Base-by-base conservation (phyloP, 176 grass and related monocot genomes). In the Eragrostis nindensis region DNA sequence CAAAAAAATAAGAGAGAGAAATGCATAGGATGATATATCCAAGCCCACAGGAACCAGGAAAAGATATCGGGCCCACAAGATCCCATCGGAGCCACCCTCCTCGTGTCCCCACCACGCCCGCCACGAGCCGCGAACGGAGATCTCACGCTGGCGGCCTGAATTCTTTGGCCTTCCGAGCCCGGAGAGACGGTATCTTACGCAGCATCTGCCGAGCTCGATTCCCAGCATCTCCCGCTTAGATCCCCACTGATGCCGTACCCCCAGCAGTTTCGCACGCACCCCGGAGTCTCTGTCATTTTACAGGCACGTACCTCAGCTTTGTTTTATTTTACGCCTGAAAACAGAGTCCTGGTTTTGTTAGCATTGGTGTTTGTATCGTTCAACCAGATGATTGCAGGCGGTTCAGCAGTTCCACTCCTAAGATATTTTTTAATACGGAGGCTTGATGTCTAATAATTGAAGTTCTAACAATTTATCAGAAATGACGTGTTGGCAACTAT, bases 191-290 rank as follows among this genome's bases (percentile, higher is more conserved):
- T 25, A 88, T 92, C 86, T 70, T 11, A 4, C 3, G 1, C 1
- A 16, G 90, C 82, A 92, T 86, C 90, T 86, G 47, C 66, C 77
- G 57, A 18, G 1, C 26, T 65, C 75, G 89, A 88, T 88, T 66
- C 86, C 83, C 6, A 47, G 87, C 83, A 89, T 89, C 87, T 89
- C 70, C 69, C 16, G 5, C 0, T 3, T 19, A 29, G 80, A 88
- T 88, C 38, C 87, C 57, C 42, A 17, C 14, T 44, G 87, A 82
- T 86, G 78, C 78, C 57, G 52, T 25, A 65, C 21, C 61, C 16
- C 11, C 10, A 30, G 81, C 39, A 42, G 53, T 55, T 62, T 63
- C 55, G 61, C 80, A 59, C 25, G 19, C 29, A 46, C 17, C 67
- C 5, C 17, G 25, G 48, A 41, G 1, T 30, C 19, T 30, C 19